Evolutionary conservation across 1,284 basidiomycete genomes (phyloP), one percentile per base, ranked within the genome.

Genomic region (Omphalotus olearius): DNA sequence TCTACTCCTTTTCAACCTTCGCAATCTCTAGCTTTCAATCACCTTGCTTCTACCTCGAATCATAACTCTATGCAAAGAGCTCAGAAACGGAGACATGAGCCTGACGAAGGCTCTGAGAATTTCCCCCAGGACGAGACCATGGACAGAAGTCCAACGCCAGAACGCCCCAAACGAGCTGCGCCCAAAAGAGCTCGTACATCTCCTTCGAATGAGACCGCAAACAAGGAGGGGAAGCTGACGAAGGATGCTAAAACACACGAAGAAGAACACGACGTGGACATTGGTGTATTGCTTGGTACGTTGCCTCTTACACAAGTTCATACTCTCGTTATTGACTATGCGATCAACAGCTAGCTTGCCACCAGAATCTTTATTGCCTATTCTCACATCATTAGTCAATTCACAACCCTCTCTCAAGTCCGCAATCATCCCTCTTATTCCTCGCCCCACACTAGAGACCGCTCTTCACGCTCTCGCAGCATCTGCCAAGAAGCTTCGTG

Each of bases 131-230:
- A 89, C 59, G 78, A 84, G 54, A 75, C 80, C 16, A 90, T 90
- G 88, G 87, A 90, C 64, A 76, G 86, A 57, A 89, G 87, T 59
- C 87, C 88, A 9, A 88, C 87, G 6, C 88, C 87, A 17, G 87
- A 90, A 66, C 76, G 85, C 43, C 79, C 78, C 18, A 86, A 82
- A 65, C 79, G 81, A 58, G 73, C 74, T 13, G 72, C 78, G 45
- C 83, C 83, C 17, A 90, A 90, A 66, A 79, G 86, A 53, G 76
- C 76, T 43, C 80, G 81, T 53, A 69, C 80, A 41, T 62, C 68
- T 40, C 67, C 70, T 45, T 60, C 70, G 17, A 59, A 62, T 14
- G 69, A 73, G 52, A 50, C 70, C 53, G 57, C 60, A 28, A 53
- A 56, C 10, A 76, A 73, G 57, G 69, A 70, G 23, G 68, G 66